Conservation (phyloP, 495 filamentous ascomycete species). For the Aspergillus bridgeri region DNA sequence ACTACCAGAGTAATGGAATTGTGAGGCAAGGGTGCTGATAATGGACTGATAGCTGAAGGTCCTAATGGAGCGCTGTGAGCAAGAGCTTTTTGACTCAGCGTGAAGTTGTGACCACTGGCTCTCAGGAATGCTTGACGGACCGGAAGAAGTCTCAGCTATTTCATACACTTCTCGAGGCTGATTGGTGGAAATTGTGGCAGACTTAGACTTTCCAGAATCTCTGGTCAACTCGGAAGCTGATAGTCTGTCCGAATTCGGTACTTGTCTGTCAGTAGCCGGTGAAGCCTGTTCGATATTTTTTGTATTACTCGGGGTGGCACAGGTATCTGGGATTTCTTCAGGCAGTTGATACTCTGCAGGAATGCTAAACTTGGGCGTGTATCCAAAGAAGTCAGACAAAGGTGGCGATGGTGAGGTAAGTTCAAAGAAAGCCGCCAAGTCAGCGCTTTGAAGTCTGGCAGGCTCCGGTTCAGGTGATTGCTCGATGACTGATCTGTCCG, state of each 20-base stretch:
- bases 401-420: neutral
- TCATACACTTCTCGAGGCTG: slow-evolving; percentile 10
- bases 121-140: neutral
- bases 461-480: neutral
- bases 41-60: neutral
- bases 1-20: neutral
- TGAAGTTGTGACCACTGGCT: slow-evolving; percentile 2
- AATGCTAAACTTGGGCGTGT: slow-evolving; percentile 9
- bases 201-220: neutral
- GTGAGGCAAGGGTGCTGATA: neutral
- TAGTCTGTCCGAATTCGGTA: neutral
- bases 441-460: neutral
- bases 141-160: slow-evolving; percentile 28
- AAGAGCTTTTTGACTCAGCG: neutral
- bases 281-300: neutral
- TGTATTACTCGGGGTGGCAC: neutral
- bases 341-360: slow-evolving; percentile 18
- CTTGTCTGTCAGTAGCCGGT: neutral
- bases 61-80: slow-evolving; percentile 4
- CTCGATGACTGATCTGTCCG: neutral
- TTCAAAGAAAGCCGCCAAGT: neutral
- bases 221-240: neutral
- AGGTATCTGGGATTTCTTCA: slow-evolving; percentile 14
- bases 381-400: neutral
- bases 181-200: neutral